Conservation (phyloP, 2,329 filamentous ascomycete genomes). For the Sporothrix sp. region DNA sequence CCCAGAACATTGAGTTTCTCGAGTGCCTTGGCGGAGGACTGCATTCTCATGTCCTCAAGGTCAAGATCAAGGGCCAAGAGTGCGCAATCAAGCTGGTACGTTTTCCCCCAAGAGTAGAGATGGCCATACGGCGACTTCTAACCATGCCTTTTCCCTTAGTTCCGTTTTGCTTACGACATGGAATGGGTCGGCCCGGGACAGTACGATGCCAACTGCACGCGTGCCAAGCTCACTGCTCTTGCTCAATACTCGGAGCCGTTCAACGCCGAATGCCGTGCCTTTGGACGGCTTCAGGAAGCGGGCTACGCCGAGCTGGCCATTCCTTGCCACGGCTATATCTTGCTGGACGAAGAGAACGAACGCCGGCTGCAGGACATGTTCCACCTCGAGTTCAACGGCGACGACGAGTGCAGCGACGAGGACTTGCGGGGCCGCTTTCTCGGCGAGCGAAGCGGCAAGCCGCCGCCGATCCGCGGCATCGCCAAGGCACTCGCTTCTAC, state of each 20-base stretch:
- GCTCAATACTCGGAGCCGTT: conserved; percentile 20
- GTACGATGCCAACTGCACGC: not conserved
- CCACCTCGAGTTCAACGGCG: not conserved
- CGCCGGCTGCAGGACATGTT: not conserved
- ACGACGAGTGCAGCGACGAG: not conserved
- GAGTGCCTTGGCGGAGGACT: conserved; percentile 16
- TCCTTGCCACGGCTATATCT: conserved; percentile 22
- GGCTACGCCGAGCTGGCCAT: conserved; percentile 20
- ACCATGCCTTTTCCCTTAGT: not conserved
- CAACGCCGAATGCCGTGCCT: conserved; percentile 22
- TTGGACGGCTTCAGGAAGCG: conserved; percentile 22
- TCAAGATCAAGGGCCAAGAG: conserved; percentile 13
- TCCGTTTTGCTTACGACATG: conserved; percentile 11
- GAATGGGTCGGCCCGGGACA: conserved; percentile 8
- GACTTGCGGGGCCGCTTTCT: not conserved
- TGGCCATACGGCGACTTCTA: too few species aligned
- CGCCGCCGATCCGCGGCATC: not conserved
- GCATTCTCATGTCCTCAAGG: conserved; percentile 18
- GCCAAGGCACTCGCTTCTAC: not conserved
- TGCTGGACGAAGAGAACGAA: conserved; percentile 18
- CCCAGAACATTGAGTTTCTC: conserved; percentile 20
- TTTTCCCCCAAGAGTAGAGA: not conserved
- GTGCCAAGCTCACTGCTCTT: conserved; percentile 5
- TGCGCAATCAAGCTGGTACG: not conserved
- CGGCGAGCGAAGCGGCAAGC: not conserved